Base-by-base conservation (phyloP, 1,284 basidiomycete genomes). In the Cryptococcus wingfieldii region DNA sequence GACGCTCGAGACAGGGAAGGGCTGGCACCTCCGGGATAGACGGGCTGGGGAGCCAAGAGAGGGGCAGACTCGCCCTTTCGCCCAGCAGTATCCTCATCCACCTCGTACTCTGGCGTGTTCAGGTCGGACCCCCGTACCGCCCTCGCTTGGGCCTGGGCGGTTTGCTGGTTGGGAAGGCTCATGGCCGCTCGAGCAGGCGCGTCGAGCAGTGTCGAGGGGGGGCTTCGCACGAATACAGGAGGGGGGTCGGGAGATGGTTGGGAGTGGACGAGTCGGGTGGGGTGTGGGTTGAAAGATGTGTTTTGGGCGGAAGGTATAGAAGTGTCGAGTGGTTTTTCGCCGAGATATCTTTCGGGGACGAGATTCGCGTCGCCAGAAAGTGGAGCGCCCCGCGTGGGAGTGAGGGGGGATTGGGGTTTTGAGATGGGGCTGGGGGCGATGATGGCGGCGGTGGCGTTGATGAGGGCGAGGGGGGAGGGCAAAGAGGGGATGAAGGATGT, bases 131-230 rank as follows among this genome's bases (percentile, higher is more conserved):
- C 67, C 25, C 71, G 54, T 9, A 72, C 62, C 2, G 73, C 72
- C 46, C 69, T 55, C 19, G 73, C 73, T 48, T 75, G 73, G n/a
- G 63, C 68, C 2, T 54, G 43, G 14, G 70, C 66, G 6, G 73
- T 74, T 5, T 49, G 18, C 3, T 53, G 59, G 52, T 75, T 75
- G 5, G 73, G 73, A 53, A 75, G 58, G 49, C 62, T 68, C 66
- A 75, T 58, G 7, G 73, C 73, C 38, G 73, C 73, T 56, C 73
- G 39, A 4, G 70, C 71, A 4, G 71, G 70, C 34, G 72, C 72
- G 58, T 75, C 72, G 28, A 75, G 59, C 45, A 71, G 53, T n/a
- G 68, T 66, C 16, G 58, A 62, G 28, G 70, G 70, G 1, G 67
- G 67, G 14, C 63, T 50, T n/a, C 69, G 55, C 7, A 61, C 57